Conservation (phyloP, 306 rosid species). For the Rosa rugosa region DNA sequence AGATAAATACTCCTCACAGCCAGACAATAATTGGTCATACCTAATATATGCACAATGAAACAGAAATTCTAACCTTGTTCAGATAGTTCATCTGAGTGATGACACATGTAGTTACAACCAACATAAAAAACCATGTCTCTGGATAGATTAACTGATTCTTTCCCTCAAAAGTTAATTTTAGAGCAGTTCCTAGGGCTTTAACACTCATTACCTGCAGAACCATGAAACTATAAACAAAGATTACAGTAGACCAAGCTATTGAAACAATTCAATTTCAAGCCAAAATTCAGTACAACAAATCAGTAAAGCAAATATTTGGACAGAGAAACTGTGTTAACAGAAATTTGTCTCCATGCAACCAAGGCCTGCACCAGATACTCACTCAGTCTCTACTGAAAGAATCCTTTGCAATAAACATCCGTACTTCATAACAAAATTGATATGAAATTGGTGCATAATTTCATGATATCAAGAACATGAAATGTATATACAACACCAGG, state of each 20-base stretch:
- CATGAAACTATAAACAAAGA: background rate
- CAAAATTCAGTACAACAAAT: background rate
- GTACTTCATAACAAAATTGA: no score
- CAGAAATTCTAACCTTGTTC: conserved; percentile 61
- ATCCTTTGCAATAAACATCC: background rate
- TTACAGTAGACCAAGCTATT: background rate
- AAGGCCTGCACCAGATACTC: background rate
- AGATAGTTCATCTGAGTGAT: conserved; percentile 83
- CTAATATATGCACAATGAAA: no score
- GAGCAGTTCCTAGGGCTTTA: conserved; percentile 87
- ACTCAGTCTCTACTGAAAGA: background rate
- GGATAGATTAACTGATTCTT: conserved; percentile 70
- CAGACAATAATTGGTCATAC: no score
- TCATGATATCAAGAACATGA: background rate
- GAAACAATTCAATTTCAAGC: background rate
- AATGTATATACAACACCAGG: background rate
- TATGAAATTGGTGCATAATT: no score
- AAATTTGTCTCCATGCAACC: background rate
- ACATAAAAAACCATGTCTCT: conserved; percentile 80
- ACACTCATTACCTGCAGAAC: conserved; percentile 88
- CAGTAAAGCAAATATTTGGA: background rate
- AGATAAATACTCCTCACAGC: no score
- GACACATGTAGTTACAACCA: conserved; percentile 67
- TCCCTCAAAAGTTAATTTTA: conserved; percentile 86
- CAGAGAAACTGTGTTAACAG: background rate